Conservation (phyloP, 495 filamentous ascomycete genomes). For the Thermochaetoides thermophila region DNA sequence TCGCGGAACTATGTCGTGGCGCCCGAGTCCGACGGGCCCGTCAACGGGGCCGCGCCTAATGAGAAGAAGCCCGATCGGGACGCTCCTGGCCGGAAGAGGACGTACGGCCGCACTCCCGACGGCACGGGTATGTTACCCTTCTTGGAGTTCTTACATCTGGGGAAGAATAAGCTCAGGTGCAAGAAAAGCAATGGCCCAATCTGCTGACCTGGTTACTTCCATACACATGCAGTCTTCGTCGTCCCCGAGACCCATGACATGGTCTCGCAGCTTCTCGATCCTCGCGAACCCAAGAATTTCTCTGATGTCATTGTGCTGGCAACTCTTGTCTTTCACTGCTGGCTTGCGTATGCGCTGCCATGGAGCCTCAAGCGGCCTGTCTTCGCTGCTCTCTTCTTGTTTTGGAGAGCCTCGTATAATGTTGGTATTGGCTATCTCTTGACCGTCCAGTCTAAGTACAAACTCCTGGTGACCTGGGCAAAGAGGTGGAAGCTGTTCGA, state of each 20-base stretch:
- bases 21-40: background rate
- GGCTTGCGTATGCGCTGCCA: slow-evolving; percentile 58
- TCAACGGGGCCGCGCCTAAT: background rate
- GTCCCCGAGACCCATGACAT: slow-evolving; percentile 97
- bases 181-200: background rate
- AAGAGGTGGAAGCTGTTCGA: slow-evolving; percentile 74
- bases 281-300: slow-evolving; percentile 87
- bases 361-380: slow-evolving; percentile 48
- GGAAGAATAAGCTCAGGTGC: too few species aligned
- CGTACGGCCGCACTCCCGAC: slow-evolving; percentile 82
- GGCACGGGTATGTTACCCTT: slow-evolving; percentile 53
- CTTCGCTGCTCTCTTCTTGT: slow-evolving; percentile 69
- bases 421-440: slow-evolving; percentile 84
- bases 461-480: slow-evolving; percentile 76
- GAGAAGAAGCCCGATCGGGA: slow-evolving; percentile 7
- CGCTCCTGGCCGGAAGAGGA: slow-evolving; percentile 59
- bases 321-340: slow-evolving; percentile 60
- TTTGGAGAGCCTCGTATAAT: slow-evolving; percentile 90
- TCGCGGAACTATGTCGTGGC: too few species aligned
- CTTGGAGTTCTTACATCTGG: slow-evolving; percentile 1
- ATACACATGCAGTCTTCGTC: slow-evolving; percentile 64
- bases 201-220: slow-evolving; percentile 1
- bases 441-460: slow-evolving; percentile 77
- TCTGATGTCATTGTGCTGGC: slow-evolving; percentile 71
- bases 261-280: slow-evolving; percentile 92